phyloP scores from a whole-genome alignment of 2,329 filamentous ascomycete genomes.

The Catunica adiposa region DNA sequence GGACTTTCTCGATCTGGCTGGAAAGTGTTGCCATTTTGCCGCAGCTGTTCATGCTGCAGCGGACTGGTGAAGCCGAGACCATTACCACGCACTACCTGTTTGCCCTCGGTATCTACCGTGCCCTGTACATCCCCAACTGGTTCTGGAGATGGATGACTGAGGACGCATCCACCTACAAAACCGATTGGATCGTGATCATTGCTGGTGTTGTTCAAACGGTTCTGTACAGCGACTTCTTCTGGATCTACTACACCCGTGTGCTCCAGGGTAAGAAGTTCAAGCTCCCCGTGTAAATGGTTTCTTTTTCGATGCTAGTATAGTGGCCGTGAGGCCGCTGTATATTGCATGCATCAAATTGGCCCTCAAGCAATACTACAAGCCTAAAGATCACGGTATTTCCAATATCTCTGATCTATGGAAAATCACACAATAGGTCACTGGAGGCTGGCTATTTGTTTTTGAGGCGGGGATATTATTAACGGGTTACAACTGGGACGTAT shows the following conservation, averaged over 20 bases:
- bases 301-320: too few relatives aligned
- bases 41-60: constrained; percentile 94
- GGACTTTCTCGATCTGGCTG: constrained; percentile 97
- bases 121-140: constrained; percentile 98
- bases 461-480: too few relatives aligned
- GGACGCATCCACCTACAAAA: constrained; percentile 38
- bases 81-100: constrained; percentile 98
- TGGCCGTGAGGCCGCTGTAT: too few relatives aligned
- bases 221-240: constrained; percentile 98
- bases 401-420: too few relatives aligned
- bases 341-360: too few relatives aligned
- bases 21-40: constrained; percentile 93
- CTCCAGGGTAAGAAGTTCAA: constrained; percentile 81
- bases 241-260: constrained; percentile 97
- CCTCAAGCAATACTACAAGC: too few relatives aligned
- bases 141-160: constrained; percentile 78
- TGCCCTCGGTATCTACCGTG: constrained; percentile 77
- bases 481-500: neutral
- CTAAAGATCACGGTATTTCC: too few relatives aligned
- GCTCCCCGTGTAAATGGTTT: constrained; percentile 48
- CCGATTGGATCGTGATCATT: constrained; percentile 73
- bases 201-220: constrained; percentile 88
- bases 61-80: constrained; percentile 96
- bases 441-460: too few relatives aligned
- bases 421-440: too few relatives aligned